A percentile compares a stretch with the other conserved stretches of the same genome.
phyloP scores from a whole-genome alignment of 306 rosid genomes.

The Boehmeria nivea region DNA sequence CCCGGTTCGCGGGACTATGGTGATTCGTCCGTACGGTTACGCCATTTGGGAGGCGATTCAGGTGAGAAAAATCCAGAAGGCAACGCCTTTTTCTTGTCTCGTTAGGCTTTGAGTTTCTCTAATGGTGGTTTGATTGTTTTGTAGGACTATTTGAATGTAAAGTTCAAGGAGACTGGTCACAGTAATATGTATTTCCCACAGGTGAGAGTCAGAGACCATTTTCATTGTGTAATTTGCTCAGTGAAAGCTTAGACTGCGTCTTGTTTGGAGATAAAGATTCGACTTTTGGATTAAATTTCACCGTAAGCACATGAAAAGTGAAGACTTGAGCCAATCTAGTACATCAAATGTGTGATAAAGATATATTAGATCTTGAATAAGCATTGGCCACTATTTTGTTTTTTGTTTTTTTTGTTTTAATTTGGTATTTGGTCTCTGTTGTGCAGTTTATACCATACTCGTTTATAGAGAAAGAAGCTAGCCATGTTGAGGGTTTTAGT shows the following conservation, averaged over 20 bases:
- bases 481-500: conserved; percentile 96
- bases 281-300: too few species aligned
- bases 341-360: too few species aligned
- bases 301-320: too few species aligned
- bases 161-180: conserved; percentile 95
- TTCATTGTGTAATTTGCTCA: too few species aligned
- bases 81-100: background rate
- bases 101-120: background rate
- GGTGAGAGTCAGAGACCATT: conserved; percentile 31
- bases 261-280: too few species aligned
- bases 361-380: too few species aligned
- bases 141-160: conserved; percentile 82
- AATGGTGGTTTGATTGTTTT: conserved; percentile 2
- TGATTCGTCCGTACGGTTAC: conserved; percentile 93
- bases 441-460: conserved; percentile 93
- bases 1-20: conserved; percentile 99
- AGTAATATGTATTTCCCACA: conserved; percentile 97
- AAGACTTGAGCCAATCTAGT: too few species aligned
- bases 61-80: conserved; percentile 28
- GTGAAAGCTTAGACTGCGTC: too few species aligned
- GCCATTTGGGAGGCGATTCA: conserved; percentile 98
- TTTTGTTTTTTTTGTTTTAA: background rate
- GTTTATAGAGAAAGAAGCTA: conserved; percentile 95
- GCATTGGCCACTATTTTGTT: background rate
- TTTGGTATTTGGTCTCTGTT: conserved; percentile 10